Evolutionary conservation across 2,329 filamentous ascomycete species (phyloP).

Genomic region (Endoconidiophora laricicola): DNA sequence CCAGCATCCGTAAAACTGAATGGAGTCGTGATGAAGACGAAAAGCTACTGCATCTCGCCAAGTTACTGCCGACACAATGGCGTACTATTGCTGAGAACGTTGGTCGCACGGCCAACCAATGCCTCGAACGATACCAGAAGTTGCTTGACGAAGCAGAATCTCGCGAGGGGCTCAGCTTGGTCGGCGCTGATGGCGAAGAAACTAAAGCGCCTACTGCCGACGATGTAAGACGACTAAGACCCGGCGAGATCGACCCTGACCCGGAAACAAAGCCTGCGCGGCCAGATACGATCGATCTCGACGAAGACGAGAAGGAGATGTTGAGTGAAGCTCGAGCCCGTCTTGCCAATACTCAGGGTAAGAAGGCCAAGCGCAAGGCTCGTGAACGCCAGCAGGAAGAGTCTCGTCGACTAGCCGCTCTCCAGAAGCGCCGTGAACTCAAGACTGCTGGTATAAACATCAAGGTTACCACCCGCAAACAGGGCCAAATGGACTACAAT

Average conservation of each 20-base stretch:
- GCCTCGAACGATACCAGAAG: conserved; percentile 91
- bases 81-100: conserved; percentile 95
- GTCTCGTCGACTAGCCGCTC: conserved; percentile 68
- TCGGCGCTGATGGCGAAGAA: conserved; percentile 74
- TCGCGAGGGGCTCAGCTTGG: conserved; percentile 68
- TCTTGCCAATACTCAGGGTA: conserved; percentile 93
- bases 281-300: conserved; percentile 92
- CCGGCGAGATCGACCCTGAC: conserved; percentile 92
- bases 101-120: conserved; percentile 90
- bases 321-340: conserved; percentile 90
- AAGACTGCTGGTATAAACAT: conserved; percentile 98
- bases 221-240: conserved; percentile 73
- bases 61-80: conserved; percentile 99
- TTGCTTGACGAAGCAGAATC: conserved; percentile 91
- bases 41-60: conserved; percentile 87
- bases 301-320: conserved; percentile 99
- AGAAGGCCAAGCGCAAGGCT: conserved; percentile 96
- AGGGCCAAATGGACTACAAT: conserved; percentile 99
- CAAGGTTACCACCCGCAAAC: conserved; percentile 79
- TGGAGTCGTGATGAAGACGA: conserved; percentile 99
- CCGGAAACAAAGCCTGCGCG: conserved; percentile 90
- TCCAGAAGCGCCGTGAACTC: conserved; percentile 90
- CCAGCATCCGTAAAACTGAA: conserved; percentile 94
- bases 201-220: conserved; percentile 77
- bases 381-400: conserved; percentile 91